Conservation (phyloP, 1,284 basidiomycete species). For the Hypsizygus ulmarius region DNA sequence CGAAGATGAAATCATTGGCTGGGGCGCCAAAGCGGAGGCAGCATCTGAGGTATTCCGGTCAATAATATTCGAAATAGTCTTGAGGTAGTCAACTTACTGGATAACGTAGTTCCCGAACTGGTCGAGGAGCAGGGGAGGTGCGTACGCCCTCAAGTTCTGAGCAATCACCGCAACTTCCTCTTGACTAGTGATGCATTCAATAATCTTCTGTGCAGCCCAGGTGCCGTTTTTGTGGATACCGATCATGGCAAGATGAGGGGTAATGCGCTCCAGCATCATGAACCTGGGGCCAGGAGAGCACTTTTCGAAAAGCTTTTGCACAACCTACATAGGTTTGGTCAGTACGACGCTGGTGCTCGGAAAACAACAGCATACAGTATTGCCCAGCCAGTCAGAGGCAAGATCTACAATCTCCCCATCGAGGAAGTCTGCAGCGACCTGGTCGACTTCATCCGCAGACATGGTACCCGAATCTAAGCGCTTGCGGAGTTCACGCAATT, state of each 20-base stretch:
- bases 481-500: slow-evolving; percentile 92
- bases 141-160: slow-evolving; percentile 85
- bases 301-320: slow-evolving; percentile 96
- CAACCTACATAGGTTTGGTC: slow-evolving; percentile 52
- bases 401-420: slow-evolving; percentile 92
- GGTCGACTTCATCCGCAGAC: slow-evolving; percentile 86
- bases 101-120: slow-evolving; percentile 99
- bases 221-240: slow-evolving; percentile 99
- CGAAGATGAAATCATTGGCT: slow-evolving; percentile 93
- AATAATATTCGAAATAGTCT: background rate
- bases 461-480: slow-evolving; percentile 82
- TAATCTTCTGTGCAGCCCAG: slow-evolving; percentile 99
- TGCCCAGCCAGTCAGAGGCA: slow-evolving; percentile 98
- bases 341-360: slow-evolving; percentile 5
- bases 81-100: slow-evolving; percentile 57
- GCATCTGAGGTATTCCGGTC: slow-evolving; percentile 50
- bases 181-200: slow-evolving; percentile 88
- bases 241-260: slow-evolving; percentile 94
- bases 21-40: slow-evolving; percentile 91
- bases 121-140: slow-evolving; percentile 92
- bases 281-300: slow-evolving; percentile 78
- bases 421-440: slow-evolving; percentile 85
- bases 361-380: slow-evolving; percentile 63
- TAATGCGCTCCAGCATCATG: slow-evolving; percentile 90
- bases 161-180: slow-evolving; percentile 87